These are phyloP conservation scores for Amaranthus hypochondriacus DNA, from an alignment of 148 eudicot genomes.

Conservation along the genomic window DNA sequence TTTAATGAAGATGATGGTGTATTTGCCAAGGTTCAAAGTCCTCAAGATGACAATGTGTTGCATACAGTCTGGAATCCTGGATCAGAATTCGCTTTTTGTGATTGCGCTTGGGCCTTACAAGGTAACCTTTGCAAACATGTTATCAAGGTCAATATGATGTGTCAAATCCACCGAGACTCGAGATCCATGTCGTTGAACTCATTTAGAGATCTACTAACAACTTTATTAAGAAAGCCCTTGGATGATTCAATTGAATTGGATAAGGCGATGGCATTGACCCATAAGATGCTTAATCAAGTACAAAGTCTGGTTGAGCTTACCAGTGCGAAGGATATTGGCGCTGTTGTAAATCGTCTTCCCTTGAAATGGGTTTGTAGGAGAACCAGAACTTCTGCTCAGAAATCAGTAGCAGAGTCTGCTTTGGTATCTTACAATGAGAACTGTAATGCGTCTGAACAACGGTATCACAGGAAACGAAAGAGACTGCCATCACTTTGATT, in stretches of 20 bases:
- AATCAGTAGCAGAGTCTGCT: constrained; percentile 22
- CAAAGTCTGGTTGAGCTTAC: constrained; percentile 59
- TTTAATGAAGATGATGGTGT: constrained; percentile 41
- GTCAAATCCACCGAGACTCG: constrained; percentile 32
- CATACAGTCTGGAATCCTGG: constrained; percentile 77
- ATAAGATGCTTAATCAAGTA: constrained; percentile 63
- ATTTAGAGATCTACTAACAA: constrained; percentile 41
- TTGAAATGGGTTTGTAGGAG: constrained; percentile 65
- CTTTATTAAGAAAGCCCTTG: constrained; percentile 49
- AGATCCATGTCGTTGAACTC: constrained; percentile 61
- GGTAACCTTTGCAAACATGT: constrained; percentile 93
- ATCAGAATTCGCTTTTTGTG: constrained; percentile 86
- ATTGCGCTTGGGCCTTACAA: constrained; percentile 80
- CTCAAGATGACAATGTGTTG: constrained; percentile 38
- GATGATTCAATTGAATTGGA: constrained; percentile 80
- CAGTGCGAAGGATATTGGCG: constrained; percentile 40
- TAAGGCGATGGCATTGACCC: constrained; percentile 68
- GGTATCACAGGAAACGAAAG: constrained; percentile 45
- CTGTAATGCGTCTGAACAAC: constrained; percentile 19
- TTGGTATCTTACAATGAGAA: constrained; percentile 24
- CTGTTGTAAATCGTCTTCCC: constrained; percentile 52
- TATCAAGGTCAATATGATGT: constrained; percentile 79
- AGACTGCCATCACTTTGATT: constrained; percentile 38
- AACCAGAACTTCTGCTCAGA: constrained; percentile 42
- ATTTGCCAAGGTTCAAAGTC: constrained; percentile 65